Conservation (phyloP, 2,329 filamentous ascomycete species). For the Claviceps humidiphila region DNA sequence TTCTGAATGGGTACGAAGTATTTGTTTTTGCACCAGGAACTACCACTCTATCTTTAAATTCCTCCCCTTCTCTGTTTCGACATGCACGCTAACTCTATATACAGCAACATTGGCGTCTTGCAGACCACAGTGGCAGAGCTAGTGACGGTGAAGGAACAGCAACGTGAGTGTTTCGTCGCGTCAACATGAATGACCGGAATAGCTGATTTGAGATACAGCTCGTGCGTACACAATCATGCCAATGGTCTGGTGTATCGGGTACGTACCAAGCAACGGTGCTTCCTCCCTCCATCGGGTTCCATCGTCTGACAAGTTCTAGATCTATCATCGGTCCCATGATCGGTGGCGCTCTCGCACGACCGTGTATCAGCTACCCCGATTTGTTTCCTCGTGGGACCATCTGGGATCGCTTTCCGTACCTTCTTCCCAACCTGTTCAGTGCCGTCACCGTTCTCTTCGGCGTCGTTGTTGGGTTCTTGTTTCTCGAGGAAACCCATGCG, state of each 20-base stretch:
- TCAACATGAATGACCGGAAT: not conserved
- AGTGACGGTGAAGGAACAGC: constrained; percentile 84
- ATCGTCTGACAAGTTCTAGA: constrained; percentile 25
- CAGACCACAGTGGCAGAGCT: constrained; percentile 93
- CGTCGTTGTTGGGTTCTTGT: constrained; percentile 66
- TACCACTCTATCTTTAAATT: too few species aligned
- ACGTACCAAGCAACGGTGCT: constrained; percentile 20
- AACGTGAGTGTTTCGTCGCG: constrained; percentile 44
- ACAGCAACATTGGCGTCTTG: constrained; percentile 81
- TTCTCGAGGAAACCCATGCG: constrained; percentile 87
- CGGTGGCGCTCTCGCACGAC: constrained; percentile 78
- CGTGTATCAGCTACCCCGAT: constrained; percentile 67
- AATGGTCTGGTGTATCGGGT: constrained; percentile 93
- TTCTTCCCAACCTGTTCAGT: constrained; percentile 86
- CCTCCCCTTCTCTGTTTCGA: too few species aligned
- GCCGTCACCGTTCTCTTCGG: constrained; percentile 64
- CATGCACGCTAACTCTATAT: not conserved
- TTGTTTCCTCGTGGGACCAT: constrained; percentile 61
- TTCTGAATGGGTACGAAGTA: constrained; percentile 69
- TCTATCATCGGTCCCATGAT: constrained; percentile 88
- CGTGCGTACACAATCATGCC: constrained; percentile 97
- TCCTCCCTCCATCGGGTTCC: not conserved
- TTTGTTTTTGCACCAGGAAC: not conserved
- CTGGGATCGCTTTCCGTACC: constrained; percentile 78
- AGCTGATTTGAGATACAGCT: constrained; percentile 32